These are phyloP conservation scores for Tephrocybe sp. DNA, from an alignment of 768 basidiomycete species.

Conservation along the genomic window DNA sequence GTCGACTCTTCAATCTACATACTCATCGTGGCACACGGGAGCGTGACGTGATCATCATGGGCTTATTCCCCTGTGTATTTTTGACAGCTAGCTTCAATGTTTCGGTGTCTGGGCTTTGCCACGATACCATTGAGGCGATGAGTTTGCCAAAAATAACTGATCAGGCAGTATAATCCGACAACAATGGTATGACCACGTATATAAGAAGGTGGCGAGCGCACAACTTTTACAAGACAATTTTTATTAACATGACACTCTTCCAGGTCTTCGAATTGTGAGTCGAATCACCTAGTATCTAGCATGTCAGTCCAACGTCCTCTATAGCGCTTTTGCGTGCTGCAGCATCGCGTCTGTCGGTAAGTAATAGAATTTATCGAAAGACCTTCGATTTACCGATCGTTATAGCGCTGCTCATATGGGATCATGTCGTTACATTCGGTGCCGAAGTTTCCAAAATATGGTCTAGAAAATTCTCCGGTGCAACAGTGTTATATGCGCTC, in stretches of 20 bases:
- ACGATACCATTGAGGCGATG: too few species aligned
- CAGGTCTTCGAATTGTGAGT: slow-evolving; percentile 11
- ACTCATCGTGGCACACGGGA: too few species aligned
- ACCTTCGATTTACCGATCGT: neutral
- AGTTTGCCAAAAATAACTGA: too few species aligned
- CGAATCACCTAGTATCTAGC: neutral
- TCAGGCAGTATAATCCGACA: too few species aligned
- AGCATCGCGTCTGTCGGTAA: slow-evolving; percentile 30
- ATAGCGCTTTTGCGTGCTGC: slow-evolving; percentile 30
- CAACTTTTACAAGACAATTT: too few species aligned
- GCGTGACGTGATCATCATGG: too few species aligned
- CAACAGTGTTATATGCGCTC: slow-evolving; percentile 25
- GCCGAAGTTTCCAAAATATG: slow-evolving; percentile 27
- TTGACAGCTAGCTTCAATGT: too few species aligned
- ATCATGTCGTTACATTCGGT: slow-evolving; percentile 26
- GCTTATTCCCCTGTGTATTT: too few species aligned
- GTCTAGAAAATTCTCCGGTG: slow-evolving; percentile 27
- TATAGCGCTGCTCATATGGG: slow-evolving; percentile 30
- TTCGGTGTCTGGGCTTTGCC: too few species aligned
- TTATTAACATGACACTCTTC: slow-evolving; percentile 13
- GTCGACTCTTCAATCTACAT: too few species aligned
- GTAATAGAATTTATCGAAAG: neutral
- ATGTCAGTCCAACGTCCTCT: neutral
- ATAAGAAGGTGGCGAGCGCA: too few species aligned
- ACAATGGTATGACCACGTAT: too few species aligned